Percentiles rank a stretch among this genome's conserved stretches.
Evolutionary conservation across 805 yeast genomes (phyloP).

Genomic region (Yarrowia keelungensis): DNA sequence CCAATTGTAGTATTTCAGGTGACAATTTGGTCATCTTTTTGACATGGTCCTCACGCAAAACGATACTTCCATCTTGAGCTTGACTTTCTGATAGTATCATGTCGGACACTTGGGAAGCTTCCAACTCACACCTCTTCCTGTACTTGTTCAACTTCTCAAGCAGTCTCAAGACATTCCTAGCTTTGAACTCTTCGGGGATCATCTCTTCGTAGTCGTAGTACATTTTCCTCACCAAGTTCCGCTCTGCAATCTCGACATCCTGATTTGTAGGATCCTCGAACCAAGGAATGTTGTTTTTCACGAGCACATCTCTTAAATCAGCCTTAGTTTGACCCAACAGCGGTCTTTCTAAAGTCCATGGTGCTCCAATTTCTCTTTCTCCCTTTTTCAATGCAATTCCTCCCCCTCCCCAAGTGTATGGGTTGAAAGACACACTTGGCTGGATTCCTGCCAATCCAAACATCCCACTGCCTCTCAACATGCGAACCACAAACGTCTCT

Average conservation of each 20-base stretch:
- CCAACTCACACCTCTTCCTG: background rate
- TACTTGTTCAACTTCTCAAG: conserved; percentile 5
- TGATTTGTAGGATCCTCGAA: conserved; percentile 73
- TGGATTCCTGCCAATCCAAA: conserved; percentile 68
- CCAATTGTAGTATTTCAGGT: conserved; percentile 4
- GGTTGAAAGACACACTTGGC: conserved; percentile 44
- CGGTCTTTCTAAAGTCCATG: conserved; percentile 58
- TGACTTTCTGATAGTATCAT: background rate
- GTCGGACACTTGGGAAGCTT: background rate
- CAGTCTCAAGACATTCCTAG: background rate
- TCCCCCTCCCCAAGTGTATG: conserved; percentile 10
- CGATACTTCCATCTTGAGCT: background rate
- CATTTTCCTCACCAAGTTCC: conserved; percentile 62
- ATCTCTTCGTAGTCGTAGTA: conserved; percentile 16
- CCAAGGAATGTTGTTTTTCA: conserved; percentile 57
- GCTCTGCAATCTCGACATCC: conserved; percentile 59
- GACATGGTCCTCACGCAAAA: background rate
- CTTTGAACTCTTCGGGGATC: conserved; percentile 20
- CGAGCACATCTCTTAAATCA: conserved; percentile 58
- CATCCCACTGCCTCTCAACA: conserved; percentile 55
- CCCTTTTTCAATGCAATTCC: background rate
- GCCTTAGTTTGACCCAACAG: conserved; percentile 57
- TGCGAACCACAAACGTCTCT: conserved; percentile 69
- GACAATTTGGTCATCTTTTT: background rate
- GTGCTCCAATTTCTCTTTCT: background rate